Conservation (phyloP, 2,329 filamentous ascomycete genomes). For the Colletotrichum sansevieriae region DNA sequence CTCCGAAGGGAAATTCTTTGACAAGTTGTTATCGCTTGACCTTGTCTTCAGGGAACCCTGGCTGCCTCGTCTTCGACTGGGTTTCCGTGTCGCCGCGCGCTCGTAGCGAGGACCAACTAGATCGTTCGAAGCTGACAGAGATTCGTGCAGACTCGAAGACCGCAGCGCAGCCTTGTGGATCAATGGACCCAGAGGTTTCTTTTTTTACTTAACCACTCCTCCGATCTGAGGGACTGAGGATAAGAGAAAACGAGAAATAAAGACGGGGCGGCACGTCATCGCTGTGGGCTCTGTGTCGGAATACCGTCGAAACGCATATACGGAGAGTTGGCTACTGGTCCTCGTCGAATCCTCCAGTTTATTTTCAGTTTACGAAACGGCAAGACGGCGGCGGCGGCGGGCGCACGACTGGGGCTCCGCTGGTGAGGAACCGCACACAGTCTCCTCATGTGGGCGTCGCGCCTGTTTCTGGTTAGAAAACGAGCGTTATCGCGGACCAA, state of each 20-base stretch:
- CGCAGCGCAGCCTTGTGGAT: conserved; percentile 26
- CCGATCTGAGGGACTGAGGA: not conserved
- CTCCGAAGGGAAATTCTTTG: too few relatives aligned
- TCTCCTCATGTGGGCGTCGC: conserved; percentile 27
- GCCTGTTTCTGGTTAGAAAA: conserved; percentile 14
- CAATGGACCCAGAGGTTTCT: not conserved
- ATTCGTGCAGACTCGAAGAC: conserved; percentile 12
- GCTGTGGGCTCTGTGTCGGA: conserved; percentile 28
- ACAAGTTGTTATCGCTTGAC: not conserved
- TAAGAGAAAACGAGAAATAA: conserved; percentile 12
- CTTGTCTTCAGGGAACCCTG: conserved; percentile 14
- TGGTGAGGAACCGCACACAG: not conserved
- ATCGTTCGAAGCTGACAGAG: conserved; percentile 10
- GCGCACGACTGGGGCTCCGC: conserved; percentile 1
- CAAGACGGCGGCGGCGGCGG: not conserved
- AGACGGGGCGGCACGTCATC: conserved; percentile 30
- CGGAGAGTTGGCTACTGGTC: conserved; percentile 27
- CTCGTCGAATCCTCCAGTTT: conserved; percentile 8
- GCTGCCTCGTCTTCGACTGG: not conserved
- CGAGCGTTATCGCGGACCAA: conserved; percentile 36
- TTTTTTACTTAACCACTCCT: not conserved
- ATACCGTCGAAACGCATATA: conserved; percentile 37
- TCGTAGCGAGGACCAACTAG: conserved; percentile 31
- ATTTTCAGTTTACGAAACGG: conserved; percentile 25
- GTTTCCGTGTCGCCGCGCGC: not conserved